Evolutionary conservation across 106 monocot genomes (phyloP), one percentile per base, ranked within the genome.

Genomic region (Narthecium ossifragum): DNA sequence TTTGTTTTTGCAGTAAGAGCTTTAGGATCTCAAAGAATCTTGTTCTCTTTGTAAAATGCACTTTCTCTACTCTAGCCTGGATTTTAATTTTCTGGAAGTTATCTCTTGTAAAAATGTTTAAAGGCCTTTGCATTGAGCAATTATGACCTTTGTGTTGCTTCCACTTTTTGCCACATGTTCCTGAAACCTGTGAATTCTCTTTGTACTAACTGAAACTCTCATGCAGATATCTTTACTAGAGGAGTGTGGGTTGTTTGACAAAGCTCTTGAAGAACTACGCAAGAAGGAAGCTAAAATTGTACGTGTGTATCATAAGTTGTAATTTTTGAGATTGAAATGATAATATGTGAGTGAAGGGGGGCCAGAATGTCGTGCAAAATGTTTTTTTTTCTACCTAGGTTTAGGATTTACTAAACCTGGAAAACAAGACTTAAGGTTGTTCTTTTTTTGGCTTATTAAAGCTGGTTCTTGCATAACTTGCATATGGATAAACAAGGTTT

Each of bases 231-330:
- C 96, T 39, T 67, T 96, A 46, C 53, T 96, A n/a, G 90, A 90
- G 69, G 96, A 90, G 70, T 78, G 86, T 47, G 96, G 81, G 14
- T 63, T 80, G 62, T 62, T 81, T 65, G 90, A 86, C 38, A 80
- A 66, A 78, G 96, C 96, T 39, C 82, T 96, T 56, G 90, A 84
- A 24, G 90, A 96, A 56, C 57, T 96, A 80, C 40, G 81, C 48
- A 86, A 69, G 62, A 90, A 90, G 61, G 96, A 96, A 57, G 34
- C 54, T 65, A 90, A 81, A 86, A 86, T 96, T 66, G 96, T 96
- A 73, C 73, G 78, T 61, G 31, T 57, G 57, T 57, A 28, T 12
- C n/a, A n/a, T n/a, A n/a, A n/a, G n/a, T n/a, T n/a, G n/a, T n/a
- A n/a, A n/a, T n/a, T n/a, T n/a, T n/a, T n/a, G n/a, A n/a, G n/a